Percentiles rank a stretch among this genome's conserved stretches.
Evolutionary conservation across 2,329 filamentous ascomycete species (phyloP).

Genomic region (Pseudogymnoascus sp.): DNA sequence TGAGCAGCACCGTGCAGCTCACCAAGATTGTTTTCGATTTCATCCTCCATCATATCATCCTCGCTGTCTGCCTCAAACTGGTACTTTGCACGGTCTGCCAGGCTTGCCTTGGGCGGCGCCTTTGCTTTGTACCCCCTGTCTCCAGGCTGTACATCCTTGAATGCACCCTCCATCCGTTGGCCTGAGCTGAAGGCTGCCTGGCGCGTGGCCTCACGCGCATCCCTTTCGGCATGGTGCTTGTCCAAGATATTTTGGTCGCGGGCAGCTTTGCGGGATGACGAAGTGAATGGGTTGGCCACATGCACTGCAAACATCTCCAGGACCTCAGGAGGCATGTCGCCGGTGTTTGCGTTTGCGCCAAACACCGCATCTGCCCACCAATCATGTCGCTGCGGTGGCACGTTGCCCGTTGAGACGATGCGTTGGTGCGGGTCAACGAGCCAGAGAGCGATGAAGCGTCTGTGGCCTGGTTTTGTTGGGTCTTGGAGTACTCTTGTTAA

Average conservation of each 20-base stretch:
- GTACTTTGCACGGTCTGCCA: conserved; percentile 63
- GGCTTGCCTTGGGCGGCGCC: conserved; percentile 28
- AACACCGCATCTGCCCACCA: conserved; percentile 34
- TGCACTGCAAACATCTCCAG: conserved; percentile 70
- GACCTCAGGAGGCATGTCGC: conserved; percentile 27
- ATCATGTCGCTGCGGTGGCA: conserved; percentile 42
- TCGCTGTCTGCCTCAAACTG: conserved; percentile 57
- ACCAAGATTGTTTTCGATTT: too few species aligned
- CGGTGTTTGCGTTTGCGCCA: conserved; percentile 15
- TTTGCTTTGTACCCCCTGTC: conserved; percentile 25
- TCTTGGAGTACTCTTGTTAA: conserved; percentile 69
- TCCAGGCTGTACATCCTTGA: conserved; percentile 36
- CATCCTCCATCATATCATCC: conserved; percentile 44
- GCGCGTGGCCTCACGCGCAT: conserved; percentile 57
- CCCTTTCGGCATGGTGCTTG: conserved; percentile 58
- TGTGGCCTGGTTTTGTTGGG: conserved; percentile 43
- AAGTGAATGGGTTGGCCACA: conserved; percentile 71
- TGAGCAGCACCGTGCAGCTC: too few species aligned
- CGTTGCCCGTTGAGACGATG: conserved; percentile 45
- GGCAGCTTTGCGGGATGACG: conserved; percentile 53
- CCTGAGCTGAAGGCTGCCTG: conserved; percentile 45
- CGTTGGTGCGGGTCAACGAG: conserved; percentile 49
- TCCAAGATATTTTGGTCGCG: conserved; percentile 64
- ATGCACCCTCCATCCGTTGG: conserved; percentile 46
- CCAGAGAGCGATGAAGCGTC: conserved; percentile 50